Base-by-base conservation (phyloP, 441 rosid species). In the Populus tomentosa region DNA sequence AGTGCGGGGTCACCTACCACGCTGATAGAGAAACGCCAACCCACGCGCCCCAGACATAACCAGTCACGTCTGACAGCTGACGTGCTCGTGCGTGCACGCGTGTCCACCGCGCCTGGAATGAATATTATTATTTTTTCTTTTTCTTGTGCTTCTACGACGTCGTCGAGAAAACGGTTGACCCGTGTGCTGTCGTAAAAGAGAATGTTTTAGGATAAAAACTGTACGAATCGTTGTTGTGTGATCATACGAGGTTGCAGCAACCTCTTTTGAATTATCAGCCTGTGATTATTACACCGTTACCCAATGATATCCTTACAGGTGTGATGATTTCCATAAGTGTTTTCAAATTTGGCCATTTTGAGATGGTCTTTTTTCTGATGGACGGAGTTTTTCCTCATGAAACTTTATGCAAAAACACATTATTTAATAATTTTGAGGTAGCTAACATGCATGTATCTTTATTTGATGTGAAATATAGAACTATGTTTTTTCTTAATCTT, bases 1-100 rank as follows among this genome's bases (percentile, higher is more conserved):
- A 62, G 65, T 64, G 77, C 50, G 72, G 67, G 46, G 80, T 83
- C 61, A 85, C 90, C 90, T 73, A 87, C 88, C 85, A 68, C 82
- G 46, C 28, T 80, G 90, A 88, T 74, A 85, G 83, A 74, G 88
- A 85, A 74, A 75, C 20, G 67, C 81, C 21, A 83, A 76, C 86
- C 67, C 89, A 83, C 88, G 85, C 84, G 84, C 84, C 65, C 11
- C 5, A 3, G 50, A 61, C 67, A 21, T n/a, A 71, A 62, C 68
- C 42, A 59, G 61, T 70, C 84, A 73, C 78, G 72, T 80, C 84
- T 76, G 82, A 69, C 75, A 73, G 30, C 40, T 26, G 76, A 77
- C 70, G 6, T 24, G 73, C 66, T 72, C 42, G 83, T 80, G 81
- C 23, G 1, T 38, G 14, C 81, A 74, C 81, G 81, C 73, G 71